Base-by-base conservation (phyloP, 148 eudicot genomes). In the Gaultheria prostrata region DNA sequence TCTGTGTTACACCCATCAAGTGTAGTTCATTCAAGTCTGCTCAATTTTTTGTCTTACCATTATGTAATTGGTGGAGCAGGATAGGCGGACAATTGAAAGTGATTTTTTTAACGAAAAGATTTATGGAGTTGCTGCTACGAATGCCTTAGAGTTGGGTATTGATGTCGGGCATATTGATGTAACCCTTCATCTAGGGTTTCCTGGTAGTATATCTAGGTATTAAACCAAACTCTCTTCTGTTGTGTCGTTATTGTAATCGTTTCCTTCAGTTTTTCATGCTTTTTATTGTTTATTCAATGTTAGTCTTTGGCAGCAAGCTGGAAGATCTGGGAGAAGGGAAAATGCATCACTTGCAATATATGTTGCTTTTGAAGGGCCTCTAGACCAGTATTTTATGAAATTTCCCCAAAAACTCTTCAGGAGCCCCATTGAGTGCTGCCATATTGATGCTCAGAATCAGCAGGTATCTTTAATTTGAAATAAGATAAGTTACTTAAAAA, bases 281-380 rank as follows among this genome's bases (percentile, higher is more conserved):
- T 28, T 82, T 76, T 86, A 26, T 48, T 39, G 30, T 51, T 74
- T 77, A 4, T 70, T 82, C 43, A 26, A 79, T 70, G 48, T 85
- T 85, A 97, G 99, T 85, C 86, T 97, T 46, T 92, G 99, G 99
- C 99, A 97, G 86, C 99, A 97, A 90, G 99, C 98, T 87, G 99
- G 99, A 83, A 91, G 99, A 89, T 91, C 99, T 80, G 99, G 99
- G 75, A 91, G 99, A 87, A 90, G 99, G 85, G 98, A 91, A 87
- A 93, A 88, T 69, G 92, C 95, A 32, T 97, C 99, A 80, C 94
- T 97, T 87, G 92, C 99, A 65, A 86, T 97, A 82, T 94, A 94
- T 88, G 92, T 97, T 87, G 99, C 99, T 77, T 94, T 97, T 91
- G 99, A 93, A 82, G 97, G 98, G 73, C 99, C 99, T 87, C 89